Conservation (phyloP, 1,284 basidiomycete genomes). For the Chalciporus sp. region DNA sequence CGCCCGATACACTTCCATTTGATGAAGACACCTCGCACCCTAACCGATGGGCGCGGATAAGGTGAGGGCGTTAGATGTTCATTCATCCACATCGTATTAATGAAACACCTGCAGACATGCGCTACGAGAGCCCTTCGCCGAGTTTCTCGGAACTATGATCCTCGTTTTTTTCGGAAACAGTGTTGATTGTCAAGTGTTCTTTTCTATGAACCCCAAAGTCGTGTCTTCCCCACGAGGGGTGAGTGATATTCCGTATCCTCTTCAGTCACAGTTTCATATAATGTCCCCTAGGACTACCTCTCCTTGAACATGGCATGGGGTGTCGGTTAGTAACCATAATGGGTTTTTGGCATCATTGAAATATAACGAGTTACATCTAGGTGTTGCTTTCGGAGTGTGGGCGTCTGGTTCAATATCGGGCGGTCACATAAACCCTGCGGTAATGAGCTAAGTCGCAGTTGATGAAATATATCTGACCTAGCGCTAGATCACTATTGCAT, state of each 20-base stretch:
- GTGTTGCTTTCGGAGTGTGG: constrained; percentile 67
- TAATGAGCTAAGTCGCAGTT: constrained; percentile 26
- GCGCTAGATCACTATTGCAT: constrained; percentile 61
- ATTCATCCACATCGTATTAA: neutral
- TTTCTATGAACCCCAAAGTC: constrained; percentile 55
- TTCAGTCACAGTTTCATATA: neutral
- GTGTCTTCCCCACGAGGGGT: constrained; percentile 60
- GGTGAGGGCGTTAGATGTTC: constrained; percentile 10
- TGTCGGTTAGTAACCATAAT: constrained; percentile 42
- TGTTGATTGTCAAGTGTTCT: constrained; percentile 62
- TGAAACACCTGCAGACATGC: constrained; percentile 20
- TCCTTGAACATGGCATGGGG: constrained; percentile 72
- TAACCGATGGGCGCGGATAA: constrained; percentile 59
- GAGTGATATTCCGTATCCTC: constrained; percentile 33
- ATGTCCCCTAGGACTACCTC: constrained; percentile 48
- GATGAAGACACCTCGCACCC: constrained; percentile 34
- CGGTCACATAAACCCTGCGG: constrained; percentile 82
- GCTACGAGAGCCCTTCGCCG: constrained; percentile 65
- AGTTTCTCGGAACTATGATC: constrained; percentile 69
- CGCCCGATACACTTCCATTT: neutral
- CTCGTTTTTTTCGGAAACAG: constrained; percentile 68
- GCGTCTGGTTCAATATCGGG: constrained; percentile 67
- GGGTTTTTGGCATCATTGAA: constrained; percentile 6
- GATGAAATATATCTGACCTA: constrained; percentile 19
- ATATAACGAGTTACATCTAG: constrained; percentile 23